Percentiles rank a stretch among this genome's conserved stretches.
Evolutionary conservation across 305 asterid genomes (phyloP).

Genomic region (Solanum hybrid): DNA sequence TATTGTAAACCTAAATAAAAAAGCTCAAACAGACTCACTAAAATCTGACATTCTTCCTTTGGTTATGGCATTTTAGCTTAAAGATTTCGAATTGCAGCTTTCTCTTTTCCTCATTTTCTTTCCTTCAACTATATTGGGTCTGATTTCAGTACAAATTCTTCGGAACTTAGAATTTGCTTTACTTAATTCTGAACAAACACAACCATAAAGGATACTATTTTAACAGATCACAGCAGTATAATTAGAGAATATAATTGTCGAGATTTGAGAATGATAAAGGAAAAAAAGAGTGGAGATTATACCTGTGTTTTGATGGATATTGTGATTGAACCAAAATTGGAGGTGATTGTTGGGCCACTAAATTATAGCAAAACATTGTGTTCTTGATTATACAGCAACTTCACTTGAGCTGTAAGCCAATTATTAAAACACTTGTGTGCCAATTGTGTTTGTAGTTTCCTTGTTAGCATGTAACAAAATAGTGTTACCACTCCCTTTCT

Average conservation of each 20-base stretch:
- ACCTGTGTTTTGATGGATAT: slow-evolving; percentile 32
- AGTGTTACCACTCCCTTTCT: background rate
- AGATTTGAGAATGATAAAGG: background rate
- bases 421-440: background rate
- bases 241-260: background rate
- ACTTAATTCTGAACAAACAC: background rate
- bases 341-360: slow-evolving; percentile 34
- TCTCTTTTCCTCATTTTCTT: background rate
- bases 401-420: background rate
- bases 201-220: background rate
- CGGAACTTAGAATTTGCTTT: background rate
- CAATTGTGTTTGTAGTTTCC: background rate
- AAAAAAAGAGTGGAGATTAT: background rate
- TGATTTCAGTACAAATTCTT: background rate
- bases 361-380: slow-evolving; percentile 17
- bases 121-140: background rate
- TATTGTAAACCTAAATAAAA: background rate
- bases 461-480: background rate
- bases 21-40: background rate
- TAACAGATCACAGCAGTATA: background rate
- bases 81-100: background rate
- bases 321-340: slow-evolving; percentile 25
- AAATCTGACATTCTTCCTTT: background rate
- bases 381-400: background rate
- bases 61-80: background rate